Percentiles rank a stretch among this genome's conserved stretches.
phyloP scores from a whole-genome alignment of 768 basidiomycete genomes.

The Pulveroboletus ravenelii region DNA sequence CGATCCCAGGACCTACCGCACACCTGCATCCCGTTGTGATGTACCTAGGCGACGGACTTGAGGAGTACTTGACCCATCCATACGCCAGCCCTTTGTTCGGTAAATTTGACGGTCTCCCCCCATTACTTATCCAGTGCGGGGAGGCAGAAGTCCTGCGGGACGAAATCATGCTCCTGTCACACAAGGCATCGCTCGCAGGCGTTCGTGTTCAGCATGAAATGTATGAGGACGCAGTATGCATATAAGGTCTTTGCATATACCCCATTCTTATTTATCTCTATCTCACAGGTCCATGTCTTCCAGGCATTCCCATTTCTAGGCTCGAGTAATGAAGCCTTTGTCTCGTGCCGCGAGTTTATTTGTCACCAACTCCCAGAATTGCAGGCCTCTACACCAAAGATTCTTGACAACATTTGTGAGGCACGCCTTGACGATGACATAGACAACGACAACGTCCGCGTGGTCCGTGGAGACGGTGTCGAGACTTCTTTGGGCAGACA shows the following conservation, averaged over 20 bases:
- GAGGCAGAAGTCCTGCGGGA: constrained; percentile 95
- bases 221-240: constrained; percentile 83
- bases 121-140: constrained; percentile 86
- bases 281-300: constrained; percentile 77
- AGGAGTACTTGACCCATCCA: constrained; percentile 88
- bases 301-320: constrained; percentile 81
- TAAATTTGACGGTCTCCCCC: constrained; percentile 79
- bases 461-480: constrained; percentile 73
- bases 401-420: constrained; percentile 53
- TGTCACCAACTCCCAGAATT: constrained; percentile 51
- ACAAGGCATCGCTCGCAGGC: constrained; percentile 86
- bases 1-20: constrained; percentile 64
- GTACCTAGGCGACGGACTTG: constrained; percentile 79
- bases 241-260: background rate
- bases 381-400: constrained; percentile 46
- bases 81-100: constrained; percentile 96
- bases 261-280: background rate
- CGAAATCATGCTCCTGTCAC: constrained; percentile 85
- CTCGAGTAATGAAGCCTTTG: constrained; percentile 59
- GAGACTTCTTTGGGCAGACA: constrained; percentile 42
- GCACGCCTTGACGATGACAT: constrained; percentile 65
- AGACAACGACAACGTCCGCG: constrained; percentile 55
- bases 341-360: constrained; percentile 68
- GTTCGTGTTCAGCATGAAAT: constrained; percentile 84
- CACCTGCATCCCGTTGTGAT: constrained; percentile 93